A percentile compares a stretch with the other conserved stretches of the same genome.
Conservation (phyloP, 306 rosid genomes). For the Styphnolobium japonicum region DNA sequence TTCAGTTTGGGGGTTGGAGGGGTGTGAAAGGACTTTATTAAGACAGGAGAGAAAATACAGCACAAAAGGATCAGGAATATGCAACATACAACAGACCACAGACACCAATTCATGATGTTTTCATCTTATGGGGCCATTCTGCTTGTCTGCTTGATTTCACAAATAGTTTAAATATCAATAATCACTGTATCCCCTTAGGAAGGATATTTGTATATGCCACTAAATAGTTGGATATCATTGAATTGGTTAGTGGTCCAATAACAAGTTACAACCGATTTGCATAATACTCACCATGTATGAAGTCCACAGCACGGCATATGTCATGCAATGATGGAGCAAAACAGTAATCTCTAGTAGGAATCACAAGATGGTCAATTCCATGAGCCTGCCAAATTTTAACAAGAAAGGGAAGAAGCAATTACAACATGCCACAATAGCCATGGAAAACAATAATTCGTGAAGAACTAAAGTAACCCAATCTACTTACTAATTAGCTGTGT, state of each 20-base stretch:
- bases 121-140: background rate
- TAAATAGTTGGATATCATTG: background rate
- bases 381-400: conserved; percentile 54
- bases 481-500: background rate
- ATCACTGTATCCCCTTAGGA: background rate
- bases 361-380: conserved; percentile 86
- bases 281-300: conserved; percentile 65
- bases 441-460: background rate
- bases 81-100: background rate
- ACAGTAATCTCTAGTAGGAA: conserved; percentile 94
- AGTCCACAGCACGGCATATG: conserved; percentile 62
- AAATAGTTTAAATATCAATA: background rate
- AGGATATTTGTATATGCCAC: background rate
- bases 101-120: background rate
- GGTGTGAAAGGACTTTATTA: background rate
- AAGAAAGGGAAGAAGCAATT: background rate
- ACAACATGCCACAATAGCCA: background rate
- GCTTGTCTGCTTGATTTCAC: background rate
- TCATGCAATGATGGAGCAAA: conserved; percentile 83
- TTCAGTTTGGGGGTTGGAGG: background rate
- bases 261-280: background rate
- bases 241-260: too few relatives aligned
- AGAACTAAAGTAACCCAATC: conserved; percentile 5
- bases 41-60: background rate
- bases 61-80: background rate